A percentile compares a stretch with the other conserved stretches of the same genome.
Evolutionary conservation across 257 asterid species (phyloP).

Genomic region (Solanum clarkiae): DNA sequence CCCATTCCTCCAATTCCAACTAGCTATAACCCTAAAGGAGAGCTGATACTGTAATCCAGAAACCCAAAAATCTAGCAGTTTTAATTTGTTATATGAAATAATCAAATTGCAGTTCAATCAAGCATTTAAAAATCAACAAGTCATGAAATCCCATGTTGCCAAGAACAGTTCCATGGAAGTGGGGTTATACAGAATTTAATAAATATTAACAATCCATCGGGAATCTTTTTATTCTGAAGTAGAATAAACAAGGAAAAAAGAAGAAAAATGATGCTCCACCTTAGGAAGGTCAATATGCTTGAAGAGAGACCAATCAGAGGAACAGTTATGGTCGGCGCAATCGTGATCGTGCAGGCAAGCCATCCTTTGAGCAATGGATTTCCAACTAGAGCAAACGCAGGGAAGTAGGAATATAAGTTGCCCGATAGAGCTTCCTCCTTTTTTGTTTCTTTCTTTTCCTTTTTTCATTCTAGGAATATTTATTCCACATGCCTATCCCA

Average conservation of each 20-base stretch:
- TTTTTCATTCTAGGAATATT: neutral
- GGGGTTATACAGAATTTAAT: neutral
- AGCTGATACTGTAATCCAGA: neutral
- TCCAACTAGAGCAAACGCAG: neutral
- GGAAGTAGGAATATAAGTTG: neutral
- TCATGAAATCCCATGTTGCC: neutral
- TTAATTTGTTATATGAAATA: neutral
- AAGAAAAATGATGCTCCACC: slow-evolving; percentile 18
- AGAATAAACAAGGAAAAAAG: neutral
- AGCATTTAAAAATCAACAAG: neutral
- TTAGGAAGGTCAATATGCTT: slow-evolving; percentile 75
- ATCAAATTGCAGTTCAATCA: neutral
- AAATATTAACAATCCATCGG: neutral
- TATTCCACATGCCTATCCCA: too few species aligned
- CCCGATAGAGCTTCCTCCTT: neutral
- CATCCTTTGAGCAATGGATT: neutral
- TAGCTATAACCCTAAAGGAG: neutral
- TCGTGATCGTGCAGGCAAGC: slow-evolving; percentile 96
- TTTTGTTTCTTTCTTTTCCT: neutral
- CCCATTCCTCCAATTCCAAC: neutral
- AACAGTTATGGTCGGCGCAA: slow-evolving; percentile 93
- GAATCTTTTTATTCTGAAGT: neutral
- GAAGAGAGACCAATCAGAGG: slow-evolving; percentile 90
- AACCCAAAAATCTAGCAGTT: neutral
- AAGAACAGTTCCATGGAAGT: neutral